These are phyloP conservation scores for Solanum neorickii DNA, from an alignment of 257 asterid species.

Conservation along the genomic window DNA sequence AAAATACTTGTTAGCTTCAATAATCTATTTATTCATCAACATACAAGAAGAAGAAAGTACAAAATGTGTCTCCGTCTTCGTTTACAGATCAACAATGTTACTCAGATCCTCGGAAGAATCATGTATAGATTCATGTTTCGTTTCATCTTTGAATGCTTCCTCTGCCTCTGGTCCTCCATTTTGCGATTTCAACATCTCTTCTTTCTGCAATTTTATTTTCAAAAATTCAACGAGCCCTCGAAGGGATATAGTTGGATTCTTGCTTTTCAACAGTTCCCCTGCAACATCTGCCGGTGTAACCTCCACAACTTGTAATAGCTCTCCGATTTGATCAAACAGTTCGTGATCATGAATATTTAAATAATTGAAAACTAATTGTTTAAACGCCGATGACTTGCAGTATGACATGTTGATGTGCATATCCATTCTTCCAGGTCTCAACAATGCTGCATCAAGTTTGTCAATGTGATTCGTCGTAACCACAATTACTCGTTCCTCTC, in stretches of 20 bases:
- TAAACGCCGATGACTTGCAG: slow-evolving; percentile 9
- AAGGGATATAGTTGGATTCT: neutral
- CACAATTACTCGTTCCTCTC: slow-evolving; percentile 46
- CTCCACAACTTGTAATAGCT: neutral
- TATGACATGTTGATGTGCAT: slow-evolving; percentile 44
- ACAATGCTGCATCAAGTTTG: slow-evolving; percentile 31
- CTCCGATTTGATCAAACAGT: neutral
- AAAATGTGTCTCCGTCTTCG: neutral
- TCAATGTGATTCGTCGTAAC: slow-evolving; percentile 54
- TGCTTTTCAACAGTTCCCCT: slow-evolving; percentile 4
- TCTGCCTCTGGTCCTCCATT: neutral
- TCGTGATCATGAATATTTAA: neutral
- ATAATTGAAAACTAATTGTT: neutral
- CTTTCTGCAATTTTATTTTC: neutral
- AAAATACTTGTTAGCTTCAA: neutral
- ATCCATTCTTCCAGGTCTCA: slow-evolving; percentile 56
- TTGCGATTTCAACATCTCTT: neutral
- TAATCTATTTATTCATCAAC: neutral
- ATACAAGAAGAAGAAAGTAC: neutral
- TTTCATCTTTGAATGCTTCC: neutral
- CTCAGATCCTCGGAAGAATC: neutral
- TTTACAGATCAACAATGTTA: neutral
- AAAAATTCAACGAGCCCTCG: neutral
- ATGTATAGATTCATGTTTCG: neutral
- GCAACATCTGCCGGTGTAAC: slow-evolving; percentile 10